Evolutionary conservation across 768 basidiomycete species (phyloP).

Genomic region (Kwoniella sp.): DNA sequence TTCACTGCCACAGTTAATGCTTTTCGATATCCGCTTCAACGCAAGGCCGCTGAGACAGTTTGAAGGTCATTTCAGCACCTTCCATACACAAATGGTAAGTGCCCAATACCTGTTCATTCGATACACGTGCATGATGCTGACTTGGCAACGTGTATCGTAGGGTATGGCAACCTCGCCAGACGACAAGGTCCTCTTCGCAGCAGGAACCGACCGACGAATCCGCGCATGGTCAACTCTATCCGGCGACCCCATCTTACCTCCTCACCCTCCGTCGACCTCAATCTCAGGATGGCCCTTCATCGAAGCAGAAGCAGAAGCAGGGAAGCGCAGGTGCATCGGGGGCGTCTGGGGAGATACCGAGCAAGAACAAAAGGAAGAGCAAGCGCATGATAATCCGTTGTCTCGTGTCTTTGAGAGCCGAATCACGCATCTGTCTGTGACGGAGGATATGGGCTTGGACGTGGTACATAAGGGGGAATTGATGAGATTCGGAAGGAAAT

Average conservation of each 20-base stretch:
- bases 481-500: constrained; percentile 26
- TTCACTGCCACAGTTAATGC: constrained; percentile 25
- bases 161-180: constrained; percentile 36
- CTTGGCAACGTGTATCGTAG: too few relatives aligned
- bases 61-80: constrained; percentile 40
- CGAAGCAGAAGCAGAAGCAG: too few relatives aligned
- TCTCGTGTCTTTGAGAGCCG: constrained; percentile 8
- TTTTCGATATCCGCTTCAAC: constrained; percentile 42
- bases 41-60: constrained; percentile 22
- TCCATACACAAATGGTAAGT: constrained; percentile 28
- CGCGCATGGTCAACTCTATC: constrained; percentile 37
- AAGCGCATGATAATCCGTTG: constrained; percentile 25
- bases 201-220: constrained; percentile 40
- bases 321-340: too few relatives aligned
- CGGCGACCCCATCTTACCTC: constrained; percentile 20
- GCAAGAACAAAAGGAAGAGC: neutral
- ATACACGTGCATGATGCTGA: too few relatives aligned
- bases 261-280: neutral
- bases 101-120: neutral
- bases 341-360: neutral
- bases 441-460: constrained; percentile 38
- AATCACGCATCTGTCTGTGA: constrained; percentile 20
- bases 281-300: neutral
- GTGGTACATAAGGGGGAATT: constrained; percentile 33
- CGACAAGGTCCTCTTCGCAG: constrained; percentile 36